Conservation (phyloP, 306 rosid species). For the Vigna angularis region DNA sequence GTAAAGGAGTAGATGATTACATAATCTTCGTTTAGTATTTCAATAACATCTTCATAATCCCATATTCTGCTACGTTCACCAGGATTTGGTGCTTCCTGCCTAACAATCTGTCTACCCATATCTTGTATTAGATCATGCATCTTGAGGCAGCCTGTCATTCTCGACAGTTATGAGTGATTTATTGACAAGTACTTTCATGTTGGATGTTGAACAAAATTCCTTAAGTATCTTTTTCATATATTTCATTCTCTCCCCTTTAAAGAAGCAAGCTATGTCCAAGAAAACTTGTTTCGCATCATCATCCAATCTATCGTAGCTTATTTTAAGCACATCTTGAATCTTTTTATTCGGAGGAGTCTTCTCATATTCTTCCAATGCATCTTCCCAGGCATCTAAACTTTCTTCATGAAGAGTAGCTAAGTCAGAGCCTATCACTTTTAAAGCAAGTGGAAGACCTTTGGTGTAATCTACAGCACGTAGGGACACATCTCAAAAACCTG, state of each 20-base stretch:
- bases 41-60: neutral
- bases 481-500: neutral
- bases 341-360: neutral
- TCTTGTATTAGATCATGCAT: conserved; percentile 40
- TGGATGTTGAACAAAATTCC: neutral
- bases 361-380: neutral
- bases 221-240: conserved; percentile 11
- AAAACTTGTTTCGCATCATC: neutral
- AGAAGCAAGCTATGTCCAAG: conserved; percentile 38
- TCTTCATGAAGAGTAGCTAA: neutral
- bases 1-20: neutral
- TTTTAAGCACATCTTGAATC: conserved; percentile 25
- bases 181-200: neutral
- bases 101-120: conserved; percentile 37
- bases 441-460: neutral
- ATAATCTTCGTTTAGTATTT: neutral
- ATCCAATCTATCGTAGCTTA: conserved; percentile 17
- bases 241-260: conserved; percentile 28
- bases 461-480: neutral
- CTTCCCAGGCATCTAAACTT: neutral
- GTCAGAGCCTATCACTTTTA: conserved; percentile 2
- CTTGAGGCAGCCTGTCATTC: neutral
- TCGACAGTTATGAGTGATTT: conserved; percentile 20
- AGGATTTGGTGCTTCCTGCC: neutral
- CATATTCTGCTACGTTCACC: conserved; percentile 36